Base-by-base conservation (phyloP, 352 stramenopile genomes). In the Phytophthora meadii region DNA sequence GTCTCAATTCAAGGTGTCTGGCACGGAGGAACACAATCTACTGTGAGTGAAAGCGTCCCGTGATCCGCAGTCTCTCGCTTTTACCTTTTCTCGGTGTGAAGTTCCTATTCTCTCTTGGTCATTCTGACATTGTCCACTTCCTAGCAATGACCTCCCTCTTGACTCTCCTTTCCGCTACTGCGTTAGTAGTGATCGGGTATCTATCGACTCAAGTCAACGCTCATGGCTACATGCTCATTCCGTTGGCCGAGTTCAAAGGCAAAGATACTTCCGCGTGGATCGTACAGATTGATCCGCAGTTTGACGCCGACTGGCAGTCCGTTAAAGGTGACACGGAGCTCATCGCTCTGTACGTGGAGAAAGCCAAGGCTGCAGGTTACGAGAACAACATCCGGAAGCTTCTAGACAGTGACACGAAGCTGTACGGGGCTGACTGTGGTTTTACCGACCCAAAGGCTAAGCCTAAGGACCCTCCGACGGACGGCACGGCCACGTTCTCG, bases 271-370 rank as follows among this genome's bases (percentile, higher is more conserved):
- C 63, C n/a, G 57, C 65, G 14, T 73, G 63, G 57, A 45, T 76
- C n/a, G 68, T 73, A 37, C 53, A 70, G 63, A 74, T 77, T 46
- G 69, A 73, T 8, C 69, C 64, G 30, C 64, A 74, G 41, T 67
- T 49, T 39, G 39, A 60, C 9, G 65, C 63, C 3, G 59, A 73
- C 36, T 76, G 63, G 64, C 30, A 66, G 9, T 54, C 30, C 55
- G 58, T 58, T 70, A 45, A 49, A n/a, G 49, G 58, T 32, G 59
- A 70, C 11, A 55, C 59, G 12, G 36, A 44, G 10, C 39, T 67
- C 39, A 63, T 62, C 30, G 57, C 60, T 36, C 39, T 77, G 25
- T 74, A 70, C 49, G 30, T 46, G 59, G 32, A 68, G 55, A 54
- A 41, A 36, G n/a, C 54, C 48, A 40, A 64, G 57, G 49, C 19